phyloP scores from a whole-genome alignment of 2,329 filamentous ascomycete species.

The Fusarium sp. region DNA sequence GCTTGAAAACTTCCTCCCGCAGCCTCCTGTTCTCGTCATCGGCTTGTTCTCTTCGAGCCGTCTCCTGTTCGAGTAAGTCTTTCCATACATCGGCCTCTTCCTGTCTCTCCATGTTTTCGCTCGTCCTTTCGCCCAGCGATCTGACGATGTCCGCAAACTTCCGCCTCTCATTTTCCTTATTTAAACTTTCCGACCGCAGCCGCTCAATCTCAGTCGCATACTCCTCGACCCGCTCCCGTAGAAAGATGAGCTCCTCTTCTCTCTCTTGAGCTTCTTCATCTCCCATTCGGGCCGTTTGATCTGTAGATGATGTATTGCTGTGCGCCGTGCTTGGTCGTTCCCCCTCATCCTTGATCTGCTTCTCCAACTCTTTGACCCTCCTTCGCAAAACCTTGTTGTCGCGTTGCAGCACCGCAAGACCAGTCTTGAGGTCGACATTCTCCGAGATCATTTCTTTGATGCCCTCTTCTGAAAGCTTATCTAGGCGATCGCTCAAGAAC shows the following conservation, averaged over 20 bases:
- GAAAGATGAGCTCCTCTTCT: constrained; percentile 87
- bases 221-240: constrained; percentile 88
- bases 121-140: constrained; percentile 65
- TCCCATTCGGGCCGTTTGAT: constrained; percentile 68
- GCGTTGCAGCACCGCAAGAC: constrained; percentile 88
- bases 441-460: constrained; percentile 98
- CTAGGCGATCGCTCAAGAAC: constrained; percentile 93
- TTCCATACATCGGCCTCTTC: constrained; percentile 91
- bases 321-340: constrained; percentile 73
- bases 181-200: constrained; percentile 82
- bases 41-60: constrained; percentile 86
- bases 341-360: constrained; percentile 78
- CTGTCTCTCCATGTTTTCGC: constrained; percentile 67
- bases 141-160: constrained; percentile 86
- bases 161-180: constrained; percentile 87
- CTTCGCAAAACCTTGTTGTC: constrained; percentile 89
- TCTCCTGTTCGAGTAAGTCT: constrained; percentile 93
- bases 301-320: constrained; percentile 71
- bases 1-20: constrained; percentile 84
- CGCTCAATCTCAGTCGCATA: constrained; percentile 88
- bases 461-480: constrained; percentile 94
- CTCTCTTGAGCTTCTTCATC: constrained; percentile 76
- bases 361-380: constrained; percentile 88
- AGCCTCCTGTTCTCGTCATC: constrained; percentile 90
- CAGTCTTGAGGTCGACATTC: constrained; percentile 95